phyloP scores from a whole-genome alignment of 2,329 filamentous ascomycete genomes.

The Penicillium sp. region DNA sequence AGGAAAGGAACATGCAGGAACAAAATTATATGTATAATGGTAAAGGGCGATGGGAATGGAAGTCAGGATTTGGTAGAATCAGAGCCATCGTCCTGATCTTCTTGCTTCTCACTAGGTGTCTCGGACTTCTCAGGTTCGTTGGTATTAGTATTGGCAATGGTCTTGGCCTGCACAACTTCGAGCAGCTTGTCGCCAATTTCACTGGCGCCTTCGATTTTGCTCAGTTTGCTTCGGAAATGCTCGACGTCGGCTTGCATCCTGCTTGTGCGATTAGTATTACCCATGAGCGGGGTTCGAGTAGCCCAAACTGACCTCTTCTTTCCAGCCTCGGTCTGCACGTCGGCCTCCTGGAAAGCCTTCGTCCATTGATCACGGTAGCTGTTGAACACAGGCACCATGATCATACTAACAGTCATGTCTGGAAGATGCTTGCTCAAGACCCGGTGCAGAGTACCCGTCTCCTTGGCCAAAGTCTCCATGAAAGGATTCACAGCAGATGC shows the following conservation, averaged over 20 bases:
- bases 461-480: conserved; percentile 83
- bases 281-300: too few relatives aligned
- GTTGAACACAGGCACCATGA: conserved; percentile 81
- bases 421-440: conserved; percentile 79
- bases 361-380: conserved; percentile 79
- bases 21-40: conserved; percentile 13
- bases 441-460: conserved; percentile 79
- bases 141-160: conserved; percentile 27
- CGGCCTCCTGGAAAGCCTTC: conserved; percentile 63
- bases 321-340: conserved; percentile 64
- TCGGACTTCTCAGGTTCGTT: conserved; percentile 7
- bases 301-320: conserved; percentile 62
- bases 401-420: conserved; percentile 71
- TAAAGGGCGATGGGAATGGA: neutral
- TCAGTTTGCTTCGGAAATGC: conserved; percentile 66
- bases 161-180: conserved; percentile 44
- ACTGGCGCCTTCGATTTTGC: conserved; percentile 75
- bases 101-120: conserved; percentile 1
- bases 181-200: conserved; percentile 69
- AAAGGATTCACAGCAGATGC: conserved; percentile 60
- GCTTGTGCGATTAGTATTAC: conserved; percentile 11
- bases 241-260: conserved; percentile 77
- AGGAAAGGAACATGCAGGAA: neutral
- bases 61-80: conserved; percentile 15
- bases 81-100: conserved; percentile 10